Base-by-base conservation (phyloP, 2,329 filamentous ascomycete genomes). In the Phialemoniopsis sp. region DNA sequence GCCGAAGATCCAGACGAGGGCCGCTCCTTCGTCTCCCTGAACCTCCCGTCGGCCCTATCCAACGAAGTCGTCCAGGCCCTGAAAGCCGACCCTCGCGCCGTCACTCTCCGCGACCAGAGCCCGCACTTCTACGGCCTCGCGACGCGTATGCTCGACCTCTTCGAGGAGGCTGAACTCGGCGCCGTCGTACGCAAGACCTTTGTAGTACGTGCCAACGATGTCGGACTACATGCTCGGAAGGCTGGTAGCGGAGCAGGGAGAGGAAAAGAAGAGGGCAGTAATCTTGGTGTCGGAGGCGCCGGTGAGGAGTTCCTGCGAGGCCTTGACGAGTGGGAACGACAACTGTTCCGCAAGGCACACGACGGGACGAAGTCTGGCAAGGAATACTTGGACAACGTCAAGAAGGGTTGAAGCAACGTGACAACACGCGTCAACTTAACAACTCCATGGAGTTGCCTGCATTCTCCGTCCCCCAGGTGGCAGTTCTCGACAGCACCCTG, bases 141-240 rank as follows among this genome's bases (percentile, higher is more conserved):
- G 4, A 84, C 87, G 33, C 78, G 88, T 37, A 89, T 96, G 63
- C 70, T 97, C 45, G 90, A 96, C 43, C 64, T 98, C 1, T 95
- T 95, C 46, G 90, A 96, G 42, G 90, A 95, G 60, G 59, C 60
- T 33, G 78, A 80, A 43, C 82, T 96, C 40, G 87, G 89, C 40
- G 77, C 87, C 47, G 80, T 93, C 15, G 60, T 91, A 50, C 73
- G 78, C 40, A 73, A 85, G 68, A 89, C 88, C 0, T 97, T 94
- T 63, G 88, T 90, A 49, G 74, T 78, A 36, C 75, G 93, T 35
- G 87, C 89, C 1, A 76, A 80, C 2, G 88, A 94, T 46, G 87
- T 97, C 37, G 87, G 87, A 6, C 79, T 97, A 56, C 88, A 95
- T 58, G 91, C 90, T 3, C 81, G 90, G 50, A 95, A 95, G 63